Evolutionary conservation across 768 basidiomycete genomes (phyloP), one percentile per base, ranked within the genome.

Genomic region (Tephrocybe sp.): DNA sequence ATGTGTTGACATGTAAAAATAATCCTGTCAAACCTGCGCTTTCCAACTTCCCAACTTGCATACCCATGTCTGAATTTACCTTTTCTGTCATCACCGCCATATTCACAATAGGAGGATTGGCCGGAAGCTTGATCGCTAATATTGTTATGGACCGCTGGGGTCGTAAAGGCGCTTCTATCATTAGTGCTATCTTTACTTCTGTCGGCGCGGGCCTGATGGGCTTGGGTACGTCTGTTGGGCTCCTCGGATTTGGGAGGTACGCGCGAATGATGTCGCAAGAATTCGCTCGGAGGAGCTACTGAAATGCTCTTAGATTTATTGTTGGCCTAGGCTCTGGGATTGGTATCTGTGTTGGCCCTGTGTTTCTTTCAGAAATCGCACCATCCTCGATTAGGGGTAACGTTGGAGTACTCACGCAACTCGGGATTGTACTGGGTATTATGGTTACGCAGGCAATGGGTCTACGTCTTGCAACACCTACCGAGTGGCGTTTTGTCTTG

Each of bases 91-190:
- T 97, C 31, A 98, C 95, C 0, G 76, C 92, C 23, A 68, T 89
- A 22, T 97, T 92, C 70, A 94, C 93, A 1, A 67, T 90, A 13
- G 96, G 96, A 11, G 96, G 96, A 33, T 76, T 98, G 20, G 53
- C 84, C 13, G 93, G 92, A 7, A 91, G 89, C 62, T 60, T 87
- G 22, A 64, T 72, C 12, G 84, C 90, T 3, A 87, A 86, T 60
- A 61, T 78, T 16, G 60, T 85, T 50, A 88, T 89, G 77, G 87
- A 89, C 55, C 72, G 74, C 30, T 78, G 70, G 60, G 92, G 93
- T 2, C 79, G 91, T 26, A 87, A 77, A 52, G 82, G 82, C 9
- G 84, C 90, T 1, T 73, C 83, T 2, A 75, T 78, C 23, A 51
- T 80, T 26, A 89, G 82, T 46, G 77, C 88, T 1, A 54, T 73